Evolutionary conservation across 805 yeast species (phyloP).

Genomic region (Myxozyma mucilagina): DNA sequence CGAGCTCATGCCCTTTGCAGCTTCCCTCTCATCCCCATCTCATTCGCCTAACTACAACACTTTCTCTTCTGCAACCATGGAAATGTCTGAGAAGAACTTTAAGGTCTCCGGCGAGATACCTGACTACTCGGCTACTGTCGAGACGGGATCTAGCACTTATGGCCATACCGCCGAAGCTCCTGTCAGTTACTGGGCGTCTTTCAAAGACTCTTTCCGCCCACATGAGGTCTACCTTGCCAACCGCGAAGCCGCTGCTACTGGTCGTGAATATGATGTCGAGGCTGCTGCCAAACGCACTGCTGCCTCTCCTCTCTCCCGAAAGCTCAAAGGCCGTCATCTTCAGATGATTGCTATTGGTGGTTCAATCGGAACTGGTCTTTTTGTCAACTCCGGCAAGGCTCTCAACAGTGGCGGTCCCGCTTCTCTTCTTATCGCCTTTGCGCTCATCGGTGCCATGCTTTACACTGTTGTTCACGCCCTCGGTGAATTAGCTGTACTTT

Average conservation of each 20-base stretch:
- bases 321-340: conserved; percentile 43
- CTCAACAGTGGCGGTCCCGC: conserved; percentile 55
- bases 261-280: conserved; percentile 25
- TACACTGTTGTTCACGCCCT: conserved; percentile 55
- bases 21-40: conserved; percentile 1
- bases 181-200: conserved; percentile 15
- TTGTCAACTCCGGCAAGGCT: conserved; percentile 44
- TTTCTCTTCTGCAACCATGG: neutral
- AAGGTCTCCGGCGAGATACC: conserved; percentile 12
- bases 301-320: conserved; percentile 56
- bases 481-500: conserved; percentile 66
- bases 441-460: conserved; percentile 53
- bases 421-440: conserved; percentile 52
- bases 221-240: conserved; percentile 21
- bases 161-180: conserved; percentile 14
- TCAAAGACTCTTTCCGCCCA: conserved; percentile 33
- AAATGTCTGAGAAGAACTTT: conserved; percentile 12
- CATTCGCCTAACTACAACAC: neutral
- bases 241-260: conserved; percentile 7
- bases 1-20: neutral
- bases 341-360: conserved; percentile 79
- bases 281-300: conserved; percentile 40
- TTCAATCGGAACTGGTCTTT: conserved; percentile 76
- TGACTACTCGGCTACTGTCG: conserved; percentile 10
- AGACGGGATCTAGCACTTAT: conserved; percentile 7